Evolutionary conservation across 2,329 filamentous ascomycete species (phyloP), one percentile per base, ranked within the genome.

Genomic region (Xylogone sp.): DNA sequence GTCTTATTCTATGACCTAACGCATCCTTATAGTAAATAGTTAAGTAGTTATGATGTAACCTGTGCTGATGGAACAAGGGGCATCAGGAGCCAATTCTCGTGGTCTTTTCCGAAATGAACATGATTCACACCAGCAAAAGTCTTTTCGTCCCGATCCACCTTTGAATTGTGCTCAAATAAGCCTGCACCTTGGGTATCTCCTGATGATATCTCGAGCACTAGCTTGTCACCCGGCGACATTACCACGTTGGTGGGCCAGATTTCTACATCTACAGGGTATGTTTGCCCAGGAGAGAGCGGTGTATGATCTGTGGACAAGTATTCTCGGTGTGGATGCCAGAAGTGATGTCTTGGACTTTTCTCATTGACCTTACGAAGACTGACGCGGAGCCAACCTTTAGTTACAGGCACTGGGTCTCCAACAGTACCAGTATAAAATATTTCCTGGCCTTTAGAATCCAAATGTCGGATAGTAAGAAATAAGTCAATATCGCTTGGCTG

Each of bases 341-440:
- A 60, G 7, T 75, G 68, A 57, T 84, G 75, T 54, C 74, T 75
- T 1, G 72, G 72, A 58, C 82, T 70, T 10, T 75, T 60, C 1
- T 68, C 60, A 54, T 81, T 72, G 2, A 77, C 73, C 59, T 79
- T 80, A 19, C 82, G 75, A 19, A 83, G 66, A 46, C 73, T 78
- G 6, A 77, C 74, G 1, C 82, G 73, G 8, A 86, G 75, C 81
- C 81, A 86, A 13, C 82, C 83, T 62, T 85, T 86, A 49, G 75
- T 73, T 0, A 85, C 68, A 0, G 82, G 82, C 0, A 86, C 75
- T 0, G 79, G 75, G 53, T 86, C 82, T 16, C 83, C 82, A 0
- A 79, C 78, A 1, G 83, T 84, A 31, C 82, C 82, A 0, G 83
- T 86, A 65, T 86, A 86, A 57, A 75, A 75, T 4, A 86, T 70